These are phyloP conservation scores for Collybiopsis confluens DNA, from an alignment of 768 basidiomycete genomes.

Conservation along the genomic window DNA sequence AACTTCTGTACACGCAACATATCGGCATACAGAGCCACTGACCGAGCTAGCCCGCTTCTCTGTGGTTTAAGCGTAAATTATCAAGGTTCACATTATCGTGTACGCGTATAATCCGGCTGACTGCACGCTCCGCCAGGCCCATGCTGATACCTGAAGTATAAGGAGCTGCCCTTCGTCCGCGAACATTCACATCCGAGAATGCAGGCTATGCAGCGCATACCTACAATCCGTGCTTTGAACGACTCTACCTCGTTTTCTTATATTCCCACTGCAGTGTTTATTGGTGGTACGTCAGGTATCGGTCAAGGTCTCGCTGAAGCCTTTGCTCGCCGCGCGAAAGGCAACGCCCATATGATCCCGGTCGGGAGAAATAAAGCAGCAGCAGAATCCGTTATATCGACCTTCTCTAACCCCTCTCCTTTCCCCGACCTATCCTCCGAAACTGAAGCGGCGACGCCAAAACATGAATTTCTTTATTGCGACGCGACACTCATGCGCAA, in stretches of 20 bases:
- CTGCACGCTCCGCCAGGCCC: too few species aligned
- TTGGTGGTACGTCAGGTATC: constrained; percentile 15
- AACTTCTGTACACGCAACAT: too few species aligned
- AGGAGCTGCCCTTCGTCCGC: too few species aligned
- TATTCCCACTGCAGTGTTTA: constrained; percentile 12
- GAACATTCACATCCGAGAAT: too few species aligned
- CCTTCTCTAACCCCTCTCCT: constrained; percentile 19
- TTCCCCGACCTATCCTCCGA: background rate
- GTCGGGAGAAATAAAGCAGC: constrained; percentile 28
- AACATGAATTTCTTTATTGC: constrained; percentile 29
- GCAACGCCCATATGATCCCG: constrained; percentile 31
- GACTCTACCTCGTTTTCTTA: constrained; percentile 3
- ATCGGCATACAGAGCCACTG: too few species aligned
- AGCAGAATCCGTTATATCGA: constrained; percentile 25
- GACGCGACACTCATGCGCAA: constrained; percentile 28
- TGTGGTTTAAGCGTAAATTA: too few species aligned
- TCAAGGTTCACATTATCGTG: too few species aligned
- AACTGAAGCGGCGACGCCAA: constrained; percentile 4
- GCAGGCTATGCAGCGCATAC: too few species aligned
- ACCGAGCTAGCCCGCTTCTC: too few species aligned
- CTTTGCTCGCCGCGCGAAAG: constrained; percentile 28
- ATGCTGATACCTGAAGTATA: too few species aligned
- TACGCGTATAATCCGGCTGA: too few species aligned
- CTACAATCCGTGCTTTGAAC: constrained; percentile 13
- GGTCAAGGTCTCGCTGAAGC: constrained; percentile 28